Base-by-base conservation (phyloP, 1,284 basidiomycete species). In the Pisolithus thermaeus region DNA sequence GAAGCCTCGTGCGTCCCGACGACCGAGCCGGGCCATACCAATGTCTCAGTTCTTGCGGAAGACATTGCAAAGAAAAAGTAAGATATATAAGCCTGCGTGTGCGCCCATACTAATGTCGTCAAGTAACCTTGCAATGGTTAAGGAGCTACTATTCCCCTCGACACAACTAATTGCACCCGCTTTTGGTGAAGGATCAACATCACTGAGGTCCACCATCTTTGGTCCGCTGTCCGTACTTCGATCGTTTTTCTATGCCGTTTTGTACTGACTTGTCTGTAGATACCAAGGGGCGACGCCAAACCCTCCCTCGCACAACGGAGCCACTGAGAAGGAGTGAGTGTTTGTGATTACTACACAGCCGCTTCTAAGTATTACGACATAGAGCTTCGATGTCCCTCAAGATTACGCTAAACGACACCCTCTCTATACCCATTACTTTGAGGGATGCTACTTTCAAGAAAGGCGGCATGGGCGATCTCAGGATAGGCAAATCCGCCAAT, bases 181-280 rank as follows among this genome's bases (percentile, higher is more conserved):
- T 25, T 66, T 68, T 49, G 38, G 22, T 36, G n/a, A 56, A 1
- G 7, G 53, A 12, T 54, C 63, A 11, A 52, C 56, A 14, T 59
- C 65, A 28, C 68, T 65, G 39, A 60, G 49, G 18, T 65, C 68
- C 37, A 82, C 80, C 4, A 83, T 82, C 16, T 82, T 82, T 57
- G 80, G 78, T 11, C 77, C 77, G 46, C 59, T 82, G 80, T 82
- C 54, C 53, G 79, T 70, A 41, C 35, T 46, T 47, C 50, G 32
- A 49, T 22, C 16, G 54, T 39, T 42, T 18, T 36, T 25, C 23
- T 28, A 18, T 2, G 28, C 7, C 7, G 12, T 38, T n/a, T 12
- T 7, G 11, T 44, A 9, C 46, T 65, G 25, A 54, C 35, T 39
- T 46, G 35, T 50, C 32, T 43, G 14, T 45, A 70, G 66, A 52